Base-by-base conservation (phyloP, 371 early-diverging fungal genomes). In the Mortierella sp. region DNA sequence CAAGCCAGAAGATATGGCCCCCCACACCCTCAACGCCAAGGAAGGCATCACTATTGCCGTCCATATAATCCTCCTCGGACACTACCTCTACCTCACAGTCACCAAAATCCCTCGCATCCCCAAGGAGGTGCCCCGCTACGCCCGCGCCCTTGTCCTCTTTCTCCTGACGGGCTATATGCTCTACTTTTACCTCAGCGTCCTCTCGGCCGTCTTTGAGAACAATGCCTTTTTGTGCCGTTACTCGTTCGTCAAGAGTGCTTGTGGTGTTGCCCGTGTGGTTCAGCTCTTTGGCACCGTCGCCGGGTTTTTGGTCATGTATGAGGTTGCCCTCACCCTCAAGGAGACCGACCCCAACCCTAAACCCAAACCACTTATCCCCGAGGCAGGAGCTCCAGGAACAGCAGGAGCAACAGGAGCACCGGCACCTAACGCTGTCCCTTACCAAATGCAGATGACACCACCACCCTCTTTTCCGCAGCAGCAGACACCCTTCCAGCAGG, bases 81-180 rank as follows among this genome's bases (percentile, higher is more conserved):
- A 21, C 11, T 72, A 76, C 43, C 16, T 53, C 54, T 72, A 67
- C 59, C 24, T 76, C 50, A 72, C 31, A 43, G 54, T 34, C 34
- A 0, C 48, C 28, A 51, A 43, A 14, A 4, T 16, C 2, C 37
- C 37, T 24, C 67, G 67, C 3, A 21, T 67, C 24, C 37, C 67
- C 11, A 40, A 9, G 19, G 34, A 26, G 26, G 14, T 75, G 6
- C 73, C 44, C 28, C 71, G 55, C 6, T 61, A 48, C 24, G 21
- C 46, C 14, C 76, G 76, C 0, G 76, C 80, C 0, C 69, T 64
- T 28, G 48, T 67, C 10, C 16, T 76, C 37, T 13, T 80, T n/a
- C 69, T n/a, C 6, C 8, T 75, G 16, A 26, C 80, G 2, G 69
- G 28, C 28, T 67, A 64, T 19, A 55, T 59, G 55, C 55, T 80